Evolutionary conservation across 331 rosid species (phyloP).

Genomic region (Pyracantha coccinea): DNA sequence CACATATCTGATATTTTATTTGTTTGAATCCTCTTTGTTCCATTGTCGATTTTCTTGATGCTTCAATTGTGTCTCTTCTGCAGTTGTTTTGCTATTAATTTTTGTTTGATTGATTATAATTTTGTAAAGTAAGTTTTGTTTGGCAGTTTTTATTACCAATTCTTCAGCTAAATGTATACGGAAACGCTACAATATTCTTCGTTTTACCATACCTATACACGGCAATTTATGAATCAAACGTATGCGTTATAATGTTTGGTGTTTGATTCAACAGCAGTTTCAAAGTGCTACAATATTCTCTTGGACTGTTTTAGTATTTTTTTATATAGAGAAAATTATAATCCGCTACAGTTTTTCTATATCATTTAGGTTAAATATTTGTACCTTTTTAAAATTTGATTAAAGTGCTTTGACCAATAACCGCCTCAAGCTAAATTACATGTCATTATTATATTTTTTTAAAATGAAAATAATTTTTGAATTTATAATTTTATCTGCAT

Average conservation of each 20-base stretch:
- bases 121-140: neutral
- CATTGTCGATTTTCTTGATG: conserved; percentile 18
- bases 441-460: no score
- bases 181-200: conserved; percentile 12
- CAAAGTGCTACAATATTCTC: neutral
- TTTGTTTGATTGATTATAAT: neutral
- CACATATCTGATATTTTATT: neutral
- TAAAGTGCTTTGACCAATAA: no score
- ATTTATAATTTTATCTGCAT: no score
- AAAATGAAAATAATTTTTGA: no score
- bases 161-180: conserved; percentile 3
- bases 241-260: conserved; percentile 25
- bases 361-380: no score
- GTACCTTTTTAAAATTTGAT: no score
- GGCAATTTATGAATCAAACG: neutral
- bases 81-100: neutral
- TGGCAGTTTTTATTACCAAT: conserved; percentile 9
- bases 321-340: no score
- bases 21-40: conserved; percentile 3
- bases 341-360: no score
- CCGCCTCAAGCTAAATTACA: no score
- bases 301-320: no score
- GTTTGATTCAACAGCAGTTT: conserved; percentile 38
- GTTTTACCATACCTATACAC: neutral
- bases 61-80: conserved; percentile 17